phyloP scores from a whole-genome alignment of 495 filamentous ascomycete genomes.

The Penicillium subrubescens region DNA sequence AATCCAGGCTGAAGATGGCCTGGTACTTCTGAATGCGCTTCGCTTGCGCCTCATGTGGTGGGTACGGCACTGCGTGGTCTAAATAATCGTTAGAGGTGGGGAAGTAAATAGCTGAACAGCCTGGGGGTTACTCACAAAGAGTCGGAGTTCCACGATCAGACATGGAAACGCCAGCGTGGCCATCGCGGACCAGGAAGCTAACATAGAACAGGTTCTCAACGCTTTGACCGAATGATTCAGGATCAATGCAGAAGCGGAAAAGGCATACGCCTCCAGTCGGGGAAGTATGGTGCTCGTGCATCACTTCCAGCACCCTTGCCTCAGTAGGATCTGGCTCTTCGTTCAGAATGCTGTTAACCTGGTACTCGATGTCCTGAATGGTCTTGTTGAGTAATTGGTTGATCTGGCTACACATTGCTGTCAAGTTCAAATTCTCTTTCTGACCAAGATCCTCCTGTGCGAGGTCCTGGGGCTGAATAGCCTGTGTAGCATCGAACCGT shows the following conservation, averaged over 20 bases:
- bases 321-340: slow-evolving; percentile 37
- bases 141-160: slow-evolving; percentile 70
- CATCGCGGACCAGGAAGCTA: slow-evolving; percentile 91
- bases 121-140: slow-evolving; percentile 58
- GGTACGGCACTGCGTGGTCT: slow-evolving; percentile 45
- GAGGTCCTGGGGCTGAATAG: slow-evolving; percentile 73
- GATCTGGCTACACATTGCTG: slow-evolving; percentile 67
- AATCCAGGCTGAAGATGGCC: slow-evolving; percentile 82
- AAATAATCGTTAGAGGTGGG: slow-evolving; percentile 25
- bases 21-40: slow-evolving; percentile 69
- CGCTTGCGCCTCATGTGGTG: slow-evolving; percentile 47
- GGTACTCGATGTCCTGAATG: slow-evolving; percentile 36
- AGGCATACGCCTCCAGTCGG: slow-evolving; percentile 69
- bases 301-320: slow-evolving; percentile 42
- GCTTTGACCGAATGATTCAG: slow-evolving; percentile 87
- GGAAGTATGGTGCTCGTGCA: slow-evolving; percentile 58
- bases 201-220: slow-evolving; percentile 97
- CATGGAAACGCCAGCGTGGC: slow-evolving; percentile 63
- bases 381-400: slow-evolving; percentile 45
- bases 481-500: slow-evolving; percentile 61
- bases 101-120: background rate
- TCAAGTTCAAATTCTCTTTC: slow-evolving; percentile 73
- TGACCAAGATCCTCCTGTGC: slow-evolving; percentile 68
- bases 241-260: slow-evolving; percentile 86
- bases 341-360: slow-evolving; percentile 33